Conservation (phyloP, 306 rosid genomes). For the Chamaecrista fasciculata region DNA sequence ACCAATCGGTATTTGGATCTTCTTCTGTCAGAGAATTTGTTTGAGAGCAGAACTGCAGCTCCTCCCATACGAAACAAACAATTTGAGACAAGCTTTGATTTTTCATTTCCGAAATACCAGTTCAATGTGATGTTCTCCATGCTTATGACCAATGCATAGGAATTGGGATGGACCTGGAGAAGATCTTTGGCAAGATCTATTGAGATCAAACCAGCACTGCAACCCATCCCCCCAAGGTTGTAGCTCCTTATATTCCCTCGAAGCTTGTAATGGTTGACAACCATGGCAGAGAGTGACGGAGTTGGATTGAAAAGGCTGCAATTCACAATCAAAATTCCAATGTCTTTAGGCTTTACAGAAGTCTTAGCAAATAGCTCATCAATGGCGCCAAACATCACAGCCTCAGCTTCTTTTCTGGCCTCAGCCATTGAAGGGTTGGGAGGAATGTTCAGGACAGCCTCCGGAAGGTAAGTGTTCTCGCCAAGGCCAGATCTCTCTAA, state of each 20-base stretch:
- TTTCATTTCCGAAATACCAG: slow-evolving; percentile 83
- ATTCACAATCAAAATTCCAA: slow-evolving; percentile 75
- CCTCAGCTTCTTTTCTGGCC: slow-evolving; percentile 81
- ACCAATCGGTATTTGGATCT: slow-evolving; percentile 67
- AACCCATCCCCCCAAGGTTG: slow-evolving; percentile 90
- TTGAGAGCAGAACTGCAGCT: slow-evolving; percentile 73
- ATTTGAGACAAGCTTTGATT: slow-evolving; percentile 83
- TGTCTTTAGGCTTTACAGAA: slow-evolving; percentile 62
- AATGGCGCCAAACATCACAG: slow-evolving; percentile 64
- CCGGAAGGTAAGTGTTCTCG: slow-evolving; percentile 68
- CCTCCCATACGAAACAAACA: slow-evolving; percentile 91
- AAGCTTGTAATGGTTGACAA: slow-evolving; percentile 80
- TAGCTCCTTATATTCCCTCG: slow-evolving; percentile 72
- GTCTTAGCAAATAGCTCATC: slow-evolving; percentile 76
- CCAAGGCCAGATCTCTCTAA: slow-evolving; percentile 87
- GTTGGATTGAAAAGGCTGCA: slow-evolving; percentile 87
- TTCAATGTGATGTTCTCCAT: slow-evolving; percentile 84
- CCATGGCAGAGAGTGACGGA: slow-evolving; percentile 84
- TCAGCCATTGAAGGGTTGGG: slow-evolving; percentile 81
- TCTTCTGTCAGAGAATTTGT: slow-evolving; percentile 64
- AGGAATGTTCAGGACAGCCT: slow-evolving; percentile 74
- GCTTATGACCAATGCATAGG: slow-evolving; percentile 77
- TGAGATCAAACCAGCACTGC: slow-evolving; percentile 81
- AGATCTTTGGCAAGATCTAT: slow-evolving; percentile 83
- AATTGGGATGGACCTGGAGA: slow-evolving; percentile 85